phyloP scores from a whole-genome alignment of 345 rosid species.

The Syzygium jambos region DNA sequence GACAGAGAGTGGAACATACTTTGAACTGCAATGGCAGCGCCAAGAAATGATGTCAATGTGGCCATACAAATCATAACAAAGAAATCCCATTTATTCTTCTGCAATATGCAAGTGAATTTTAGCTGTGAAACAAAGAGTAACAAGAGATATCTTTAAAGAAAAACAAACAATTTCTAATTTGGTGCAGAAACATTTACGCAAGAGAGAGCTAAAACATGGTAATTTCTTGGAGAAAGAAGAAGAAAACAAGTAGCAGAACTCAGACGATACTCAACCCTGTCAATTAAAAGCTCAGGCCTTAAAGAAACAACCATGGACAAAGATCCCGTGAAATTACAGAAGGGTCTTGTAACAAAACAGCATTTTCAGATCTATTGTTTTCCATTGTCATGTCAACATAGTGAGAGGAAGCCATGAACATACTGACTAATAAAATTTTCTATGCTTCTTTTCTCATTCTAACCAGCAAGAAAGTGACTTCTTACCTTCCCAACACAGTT shows the following conservation, averaged over 20 bases:
- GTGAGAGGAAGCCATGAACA: neutral
- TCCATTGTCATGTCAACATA: neutral
- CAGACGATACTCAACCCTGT: neutral
- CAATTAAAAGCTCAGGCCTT: neutral
- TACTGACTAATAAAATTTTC: neutral
- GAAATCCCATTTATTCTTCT: conserved; percentile 93
- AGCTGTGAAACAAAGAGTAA: neutral
- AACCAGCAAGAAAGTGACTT: neutral
- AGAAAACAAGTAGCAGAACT: neutral
- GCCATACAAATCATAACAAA: conserved; percentile 68
- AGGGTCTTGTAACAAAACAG: neutral
- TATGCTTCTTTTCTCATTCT: neutral
- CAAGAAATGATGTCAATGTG: conserved; percentile 39
- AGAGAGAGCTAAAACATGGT: neutral
- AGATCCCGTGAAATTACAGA: neutral
- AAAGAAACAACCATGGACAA: neutral
- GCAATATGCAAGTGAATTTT: conserved; percentile 9
- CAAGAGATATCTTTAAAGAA: neutral
- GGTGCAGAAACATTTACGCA: neutral
- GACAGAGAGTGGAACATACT: conserved; percentile 31
- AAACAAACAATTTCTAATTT: neutral
- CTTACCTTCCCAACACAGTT: conserved; percentile 98
- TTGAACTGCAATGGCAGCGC: conserved; percentile 54
- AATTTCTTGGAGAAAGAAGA: neutral
- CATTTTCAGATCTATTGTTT: neutral